Conservation (phyloP, 345 rosid genomes). For the Stellera chamaejasme region DNA sequence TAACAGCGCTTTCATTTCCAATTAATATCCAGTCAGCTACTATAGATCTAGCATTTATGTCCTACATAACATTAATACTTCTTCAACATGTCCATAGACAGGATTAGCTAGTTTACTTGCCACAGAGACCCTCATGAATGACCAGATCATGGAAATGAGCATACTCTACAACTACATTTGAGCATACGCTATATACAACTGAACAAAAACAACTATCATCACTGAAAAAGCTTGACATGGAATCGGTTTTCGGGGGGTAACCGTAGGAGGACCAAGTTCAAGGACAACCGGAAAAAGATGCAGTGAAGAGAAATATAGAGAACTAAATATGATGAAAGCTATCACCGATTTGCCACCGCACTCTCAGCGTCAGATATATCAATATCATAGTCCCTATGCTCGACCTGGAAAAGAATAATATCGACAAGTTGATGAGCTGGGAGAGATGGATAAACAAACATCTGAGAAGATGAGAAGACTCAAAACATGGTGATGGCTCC, state of each 20-base stretch:
- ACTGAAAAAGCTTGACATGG: not conserved
- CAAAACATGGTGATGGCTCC: too few relatives aligned
- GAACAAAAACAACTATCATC: not conserved
- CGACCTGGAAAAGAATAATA: conserved; percentile 47
- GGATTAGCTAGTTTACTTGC: too few relatives aligned
- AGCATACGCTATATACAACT: too few relatives aligned
- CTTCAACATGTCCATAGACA: too few relatives aligned
- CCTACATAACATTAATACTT: too few relatives aligned
- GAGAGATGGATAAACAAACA: not conserved
- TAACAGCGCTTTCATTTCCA: too few relatives aligned
- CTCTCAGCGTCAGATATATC: conserved; percentile 80
- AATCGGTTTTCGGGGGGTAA: conserved; percentile 8
- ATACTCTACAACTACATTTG: too few relatives aligned
- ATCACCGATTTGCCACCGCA: conserved; percentile 49
- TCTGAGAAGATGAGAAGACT: not conserved
- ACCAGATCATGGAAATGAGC: too few relatives aligned
- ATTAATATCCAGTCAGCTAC: too few relatives aligned
- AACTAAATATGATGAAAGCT: conserved; percentile 36
- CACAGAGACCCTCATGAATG: too few relatives aligned
- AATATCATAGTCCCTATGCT: conserved; percentile 79
- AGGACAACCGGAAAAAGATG: conserved; percentile 1
- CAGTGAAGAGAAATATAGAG: not conserved
- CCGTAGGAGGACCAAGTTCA: not conserved
- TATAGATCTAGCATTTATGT: too few relatives aligned
- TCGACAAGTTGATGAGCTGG: not conserved